Percentiles rank a stretch among this genome's conserved stretches.
phyloP scores from a whole-genome alignment of 352 stramenopile species.

The Saprolegnia parasitica region DNA sequence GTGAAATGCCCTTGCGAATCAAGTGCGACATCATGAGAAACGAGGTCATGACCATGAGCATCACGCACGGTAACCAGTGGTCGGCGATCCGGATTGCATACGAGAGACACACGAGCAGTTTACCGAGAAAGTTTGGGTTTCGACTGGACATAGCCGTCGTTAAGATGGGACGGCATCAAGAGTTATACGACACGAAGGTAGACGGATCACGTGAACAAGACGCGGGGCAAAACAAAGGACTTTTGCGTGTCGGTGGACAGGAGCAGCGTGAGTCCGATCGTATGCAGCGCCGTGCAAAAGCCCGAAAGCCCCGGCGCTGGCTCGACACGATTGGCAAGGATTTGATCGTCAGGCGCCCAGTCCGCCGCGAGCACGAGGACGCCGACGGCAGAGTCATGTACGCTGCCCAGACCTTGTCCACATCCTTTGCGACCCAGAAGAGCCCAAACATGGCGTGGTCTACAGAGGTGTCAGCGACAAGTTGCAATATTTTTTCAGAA shows the following conservation, averaged over 20 bases:
- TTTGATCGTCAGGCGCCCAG: conserved; percentile 9
- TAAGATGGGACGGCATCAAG: too few relatives aligned
- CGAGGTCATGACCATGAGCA: conserved; percentile 17
- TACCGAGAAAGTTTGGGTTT: conserved; percentile 27
- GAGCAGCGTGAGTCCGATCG: conserved; percentile 4
- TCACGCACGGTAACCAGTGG: conserved; percentile 26
- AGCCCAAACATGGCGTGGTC: conserved; percentile 17
- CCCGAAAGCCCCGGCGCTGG: background rate
- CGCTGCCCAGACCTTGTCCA: conserved; percentile 2
- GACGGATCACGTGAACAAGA: conserved; percentile 18
- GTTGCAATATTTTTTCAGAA: too few relatives aligned
- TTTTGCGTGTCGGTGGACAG: conserved; percentile 25
- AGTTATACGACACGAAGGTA: too few relatives aligned
- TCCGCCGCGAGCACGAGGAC: background rate
- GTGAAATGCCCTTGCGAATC: conserved; percentile 21
- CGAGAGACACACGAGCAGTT: conserved; percentile 25
- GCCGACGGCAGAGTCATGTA: conserved; percentile 10
- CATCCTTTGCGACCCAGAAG: conserved; percentile 16
- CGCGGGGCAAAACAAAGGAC: conserved; percentile 4
- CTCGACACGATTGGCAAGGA: conserved; percentile 16
- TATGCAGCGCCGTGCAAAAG: conserved; percentile 13
- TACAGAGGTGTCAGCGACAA: background rate
- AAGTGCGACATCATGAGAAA: conserved; percentile 21
- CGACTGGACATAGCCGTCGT: conserved; percentile 24
- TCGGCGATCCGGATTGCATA: conserved; percentile 13